These are phyloP conservation scores for Zymoseptoria ardabiliae DNA, from an alignment of 2,329 filamentous ascomycete genomes.

Conservation along the genomic window DNA sequence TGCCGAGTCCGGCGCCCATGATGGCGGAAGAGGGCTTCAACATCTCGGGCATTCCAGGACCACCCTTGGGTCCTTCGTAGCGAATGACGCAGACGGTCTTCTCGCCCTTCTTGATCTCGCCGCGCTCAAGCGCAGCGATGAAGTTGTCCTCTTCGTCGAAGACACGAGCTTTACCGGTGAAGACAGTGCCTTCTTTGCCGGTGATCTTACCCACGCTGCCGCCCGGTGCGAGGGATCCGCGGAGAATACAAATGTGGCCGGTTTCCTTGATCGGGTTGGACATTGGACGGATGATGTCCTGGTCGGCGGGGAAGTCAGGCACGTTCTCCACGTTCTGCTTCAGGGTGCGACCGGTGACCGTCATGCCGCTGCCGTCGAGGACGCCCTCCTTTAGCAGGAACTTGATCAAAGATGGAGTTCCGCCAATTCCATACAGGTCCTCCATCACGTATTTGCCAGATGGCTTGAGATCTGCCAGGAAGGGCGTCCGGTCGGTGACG, in stretches of 20 bases:
- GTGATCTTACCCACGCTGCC: slow-evolving; percentile 70
- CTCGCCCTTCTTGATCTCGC: slow-evolving; percentile 65
- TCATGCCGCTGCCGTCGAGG: slow-evolving; percentile 42
- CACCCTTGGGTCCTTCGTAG: slow-evolving; percentile 66
- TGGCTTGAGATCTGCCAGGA: slow-evolving; percentile 46
- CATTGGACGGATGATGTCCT: slow-evolving; percentile 63
- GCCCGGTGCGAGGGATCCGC: slow-evolving; percentile 61
- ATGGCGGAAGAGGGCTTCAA: slow-evolving; percentile 64
- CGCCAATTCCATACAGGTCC: slow-evolving; percentile 51
- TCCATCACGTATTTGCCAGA: slow-evolving; percentile 50
- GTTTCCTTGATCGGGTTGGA: slow-evolving; percentile 63
- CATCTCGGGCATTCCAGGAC: slow-evolving; percentile 70
- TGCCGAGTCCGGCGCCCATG: slow-evolving; percentile 65
- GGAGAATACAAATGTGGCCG: slow-evolving; percentile 66
- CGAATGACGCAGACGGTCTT: slow-evolving; percentile 71
- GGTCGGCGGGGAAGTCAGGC: slow-evolving; percentile 58
- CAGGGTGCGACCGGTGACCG: slow-evolving; percentile 45
- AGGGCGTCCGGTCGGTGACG: slow-evolving; percentile 44
- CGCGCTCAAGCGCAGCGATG: slow-evolving; percentile 57
- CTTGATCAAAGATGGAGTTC: slow-evolving; percentile 44
- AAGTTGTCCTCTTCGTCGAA: slow-evolving; percentile 65
- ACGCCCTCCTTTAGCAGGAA: slow-evolving; percentile 44
- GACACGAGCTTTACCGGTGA: slow-evolving; percentile 62
- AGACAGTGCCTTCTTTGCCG: slow-evolving; percentile 62
- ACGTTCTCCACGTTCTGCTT: slow-evolving; percentile 47